Conservation (phyloP, 495 filamentous ascomycete species). For the Hypomontagnella submonticulosa region DNA sequence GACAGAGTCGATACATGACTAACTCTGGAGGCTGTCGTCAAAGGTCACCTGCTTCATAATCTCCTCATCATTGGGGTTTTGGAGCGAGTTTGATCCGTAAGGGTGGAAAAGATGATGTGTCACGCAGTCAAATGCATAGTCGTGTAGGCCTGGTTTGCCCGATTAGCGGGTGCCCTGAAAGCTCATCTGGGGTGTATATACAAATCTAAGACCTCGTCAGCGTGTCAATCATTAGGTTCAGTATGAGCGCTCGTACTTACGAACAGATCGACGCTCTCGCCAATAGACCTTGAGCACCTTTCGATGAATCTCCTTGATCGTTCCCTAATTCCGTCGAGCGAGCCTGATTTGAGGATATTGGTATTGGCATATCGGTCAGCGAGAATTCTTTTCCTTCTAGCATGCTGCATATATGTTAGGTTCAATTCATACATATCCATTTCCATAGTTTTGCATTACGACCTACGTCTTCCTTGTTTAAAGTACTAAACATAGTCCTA, state of each 20-base stretch:
- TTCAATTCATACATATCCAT: neutral
- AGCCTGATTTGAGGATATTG: conserved; percentile 65
- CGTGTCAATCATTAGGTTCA: conserved; percentile 24
- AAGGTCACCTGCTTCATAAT: conserved; percentile 74
- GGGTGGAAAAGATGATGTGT: conserved; percentile 74
- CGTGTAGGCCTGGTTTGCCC: conserved; percentile 56
- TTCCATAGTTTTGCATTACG: neutral
- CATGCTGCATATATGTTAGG: conserved; percentile 58
- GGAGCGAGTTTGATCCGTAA: conserved; percentile 66
- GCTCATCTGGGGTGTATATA: neutral
- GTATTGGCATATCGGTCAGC: conserved; percentile 74
- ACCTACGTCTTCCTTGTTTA: conserved; percentile 65
- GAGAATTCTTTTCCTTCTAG: conserved; percentile 67
- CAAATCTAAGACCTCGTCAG: conserved; percentile 29
- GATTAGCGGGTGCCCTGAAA: conserved; percentile 3
- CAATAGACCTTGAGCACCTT: conserved; percentile 56
- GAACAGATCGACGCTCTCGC: conserved; percentile 65
- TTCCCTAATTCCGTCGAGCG: conserved; percentile 65
- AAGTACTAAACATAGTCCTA: conserved; percentile 71
- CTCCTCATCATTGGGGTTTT: conserved; percentile 60
- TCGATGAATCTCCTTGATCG: conserved; percentile 63
- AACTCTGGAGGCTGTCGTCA: conserved; percentile 71
- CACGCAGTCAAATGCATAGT: conserved; percentile 73
- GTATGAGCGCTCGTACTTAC: conserved; percentile 50
- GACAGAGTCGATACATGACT: conserved; percentile 17